Evolutionary conservation across 176 grass and related monocot genomes (phyloP).

Genomic region (Aegilops speltoides): DNA sequence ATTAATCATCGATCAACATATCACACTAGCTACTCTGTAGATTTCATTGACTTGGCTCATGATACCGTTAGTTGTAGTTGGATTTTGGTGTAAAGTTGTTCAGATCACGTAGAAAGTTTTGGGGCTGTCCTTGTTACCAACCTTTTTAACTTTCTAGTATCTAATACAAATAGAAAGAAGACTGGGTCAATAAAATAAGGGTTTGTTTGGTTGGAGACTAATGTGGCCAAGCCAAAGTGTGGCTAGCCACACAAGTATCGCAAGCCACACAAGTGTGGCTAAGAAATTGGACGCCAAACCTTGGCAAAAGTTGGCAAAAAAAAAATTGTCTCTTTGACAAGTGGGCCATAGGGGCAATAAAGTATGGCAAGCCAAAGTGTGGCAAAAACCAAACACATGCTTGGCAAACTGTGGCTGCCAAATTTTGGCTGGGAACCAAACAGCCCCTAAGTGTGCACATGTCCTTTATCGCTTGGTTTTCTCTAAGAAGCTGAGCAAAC

Average conservation of each 20-base stretch:
- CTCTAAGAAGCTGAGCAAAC: not conserved
- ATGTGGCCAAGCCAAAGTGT: too few species aligned
- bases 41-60: conserved; percentile 46
- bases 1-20: conserved; percentile 39
- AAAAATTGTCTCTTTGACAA: too few species aligned
- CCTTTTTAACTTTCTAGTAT: not conserved
- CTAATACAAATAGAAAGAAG: not conserved
- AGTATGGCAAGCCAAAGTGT: too few species aligned
- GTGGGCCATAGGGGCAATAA: too few species aligned
- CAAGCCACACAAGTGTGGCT: too few species aligned
- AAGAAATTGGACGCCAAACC: too few species aligned
- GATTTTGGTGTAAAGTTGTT: conserved; percentile 32
- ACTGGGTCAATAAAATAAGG: not conserved
- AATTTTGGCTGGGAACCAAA: too few species aligned
- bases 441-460: not conserved
- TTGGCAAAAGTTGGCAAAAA: too few species aligned
- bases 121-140: conserved; percentile 30
- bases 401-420: too few species aligned
- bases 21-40: conserved; percentile 36
- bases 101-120: conserved; percentile 22
- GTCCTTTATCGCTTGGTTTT: not conserved
- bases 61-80: conserved; percentile 49
- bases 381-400: too few species aligned
- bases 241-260: too few species aligned
- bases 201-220: too few species aligned